Evolutionary conservation across 306 rosid genomes (phyloP), one percentile per base, ranked within the genome.

Genomic region (Lotus japonicus): DNA sequence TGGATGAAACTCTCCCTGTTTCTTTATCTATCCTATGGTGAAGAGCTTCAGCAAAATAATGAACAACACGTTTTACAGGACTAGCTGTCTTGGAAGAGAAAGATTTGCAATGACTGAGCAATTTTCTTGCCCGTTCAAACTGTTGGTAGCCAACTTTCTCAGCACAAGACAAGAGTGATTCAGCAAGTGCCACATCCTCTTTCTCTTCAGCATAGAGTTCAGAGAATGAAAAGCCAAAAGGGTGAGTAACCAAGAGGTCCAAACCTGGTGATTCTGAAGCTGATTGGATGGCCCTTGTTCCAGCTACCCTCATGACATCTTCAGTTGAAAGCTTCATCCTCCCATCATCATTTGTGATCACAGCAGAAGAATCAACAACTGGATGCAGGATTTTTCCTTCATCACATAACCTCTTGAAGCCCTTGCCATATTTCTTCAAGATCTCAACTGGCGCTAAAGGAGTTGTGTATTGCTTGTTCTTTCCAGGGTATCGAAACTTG

Each of bases 81-180:
- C 68, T 85, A 18, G 86, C 95, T 0, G 77, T 66, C 35, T 73
- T 75, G 28, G 82, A 82, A 66, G 77, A 76, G 31, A 60, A 31
- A 0, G 65, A 51, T 7, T 76, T 75, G 7, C 87, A 87, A 9
- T 52, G 83, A 1, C 49, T 26, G 4, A 90, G 84, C 39, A 87
- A 35, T 6, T 80, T 80, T 13, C 41, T 16, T 4, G 87, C 88
- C 0, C 84, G 81, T 61, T 76, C 83, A 12, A 70, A 84, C 11
- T 85, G 94, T 31, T 83, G 77, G 13, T 19, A 44, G 2, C 85
- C 91, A 1, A 87, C 79, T 78, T 84, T 85, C 81, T 90, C 95
- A n/a, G 87, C 89, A 63, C 82, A 76, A 54, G 85, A 71, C 11
- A 90, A 80, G 55, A 90, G 95, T 26, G 83, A 59, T 41, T 85